Evolutionary conservation across 352 stramenopile species (phyloP).

Genomic region (Globisporangium echinulatum): DNA sequence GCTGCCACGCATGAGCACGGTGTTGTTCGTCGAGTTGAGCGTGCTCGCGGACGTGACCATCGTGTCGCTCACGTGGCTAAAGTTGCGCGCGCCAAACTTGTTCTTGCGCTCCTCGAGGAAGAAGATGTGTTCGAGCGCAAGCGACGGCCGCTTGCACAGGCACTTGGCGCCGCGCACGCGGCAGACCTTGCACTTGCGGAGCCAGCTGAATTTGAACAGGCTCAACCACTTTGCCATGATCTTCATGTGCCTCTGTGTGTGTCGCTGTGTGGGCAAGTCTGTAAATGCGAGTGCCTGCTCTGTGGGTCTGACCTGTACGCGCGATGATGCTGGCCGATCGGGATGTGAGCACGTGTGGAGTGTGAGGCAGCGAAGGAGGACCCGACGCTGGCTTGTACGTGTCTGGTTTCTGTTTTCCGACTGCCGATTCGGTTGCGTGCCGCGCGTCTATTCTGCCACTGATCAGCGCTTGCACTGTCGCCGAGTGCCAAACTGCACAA

Average conservation of each 20-base stretch:
- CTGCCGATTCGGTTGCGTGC: not conserved
- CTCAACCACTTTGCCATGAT: slow-evolving; percentile 52
- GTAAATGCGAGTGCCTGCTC: no score
- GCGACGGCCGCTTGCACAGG: slow-evolving; percentile 56
- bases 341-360: no score
- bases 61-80: slow-evolving; percentile 73
- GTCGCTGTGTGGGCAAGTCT: not conserved
- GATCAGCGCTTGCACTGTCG: no score
- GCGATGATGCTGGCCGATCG: no score
- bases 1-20: slow-evolving; percentile 34
- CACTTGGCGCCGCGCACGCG: slow-evolving; percentile 58
- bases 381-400: not conserved
- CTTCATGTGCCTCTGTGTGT: slow-evolving; percentile 25
- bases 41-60: slow-evolving; percentile 27
- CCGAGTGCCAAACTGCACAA: no score
- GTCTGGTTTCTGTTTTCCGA: not conserved
- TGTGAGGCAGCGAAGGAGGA: not conserved
- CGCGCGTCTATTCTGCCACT: not conserved
- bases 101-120: slow-evolving; percentile 81
- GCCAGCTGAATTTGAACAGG: slow-evolving; percentile 60
- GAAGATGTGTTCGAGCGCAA: slow-evolving; percentile 76
- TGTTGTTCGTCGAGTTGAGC: slow-evolving; percentile 19
- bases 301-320: no score
- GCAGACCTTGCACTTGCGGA: slow-evolving; percentile 60
- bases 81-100: slow-evolving; percentile 69